phyloP scores from a whole-genome alignment of 2,329 filamentous ascomycete species.

The Cordyceps pruinosa region DNA sequence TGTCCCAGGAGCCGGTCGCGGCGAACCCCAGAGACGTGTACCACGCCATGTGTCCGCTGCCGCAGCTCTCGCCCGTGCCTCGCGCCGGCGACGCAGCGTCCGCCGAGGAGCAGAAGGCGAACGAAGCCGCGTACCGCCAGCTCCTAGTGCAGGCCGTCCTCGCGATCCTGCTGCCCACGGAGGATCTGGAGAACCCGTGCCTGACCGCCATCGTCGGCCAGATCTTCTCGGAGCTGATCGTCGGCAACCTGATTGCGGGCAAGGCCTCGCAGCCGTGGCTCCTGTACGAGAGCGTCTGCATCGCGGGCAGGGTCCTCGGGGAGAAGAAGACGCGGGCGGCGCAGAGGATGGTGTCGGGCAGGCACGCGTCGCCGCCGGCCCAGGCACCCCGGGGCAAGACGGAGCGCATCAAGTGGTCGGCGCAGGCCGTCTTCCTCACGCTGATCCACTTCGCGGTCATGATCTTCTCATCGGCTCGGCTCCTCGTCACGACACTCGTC shows the following conservation, averaged over 20 bases:
- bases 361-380: not conserved
- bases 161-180: slow-evolving; percentile 79
- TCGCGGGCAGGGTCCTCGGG: slow-evolving; percentile 45
- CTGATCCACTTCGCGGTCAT: slow-evolving; percentile 48
- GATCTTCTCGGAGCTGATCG: slow-evolving; percentile 81
- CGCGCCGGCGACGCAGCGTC: slow-evolving; percentile 42
- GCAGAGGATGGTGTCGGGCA: slow-evolving; percentile 13
- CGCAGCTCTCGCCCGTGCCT: slow-evolving; percentile 72
- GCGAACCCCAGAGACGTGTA: slow-evolving; percentile 64
- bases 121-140: slow-evolving; percentile 79
- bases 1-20: slow-evolving; percentile 51
- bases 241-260: slow-evolving; percentile 73
- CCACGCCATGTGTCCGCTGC: slow-evolving; percentile 75
- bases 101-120: slow-evolving; percentile 57
- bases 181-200: slow-evolving; percentile 84
- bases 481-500: slow-evolving; percentile 56
- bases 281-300: slow-evolving; percentile 76
- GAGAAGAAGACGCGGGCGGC: slow-evolving; percentile 23
- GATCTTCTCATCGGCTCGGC: slow-evolving; percentile 57
- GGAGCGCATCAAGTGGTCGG: slow-evolving; percentile 27
- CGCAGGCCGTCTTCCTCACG: slow-evolving; percentile 47
- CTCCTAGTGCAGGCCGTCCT: slow-evolving; percentile 78
- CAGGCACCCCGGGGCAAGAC: slow-evolving; percentile 11
- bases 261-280: slow-evolving; percentile 84
- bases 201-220: slow-evolving; percentile 77